Base-by-base conservation (phyloP, 768 basidiomycete species). In the Calocybe gangraenosa region DNA sequence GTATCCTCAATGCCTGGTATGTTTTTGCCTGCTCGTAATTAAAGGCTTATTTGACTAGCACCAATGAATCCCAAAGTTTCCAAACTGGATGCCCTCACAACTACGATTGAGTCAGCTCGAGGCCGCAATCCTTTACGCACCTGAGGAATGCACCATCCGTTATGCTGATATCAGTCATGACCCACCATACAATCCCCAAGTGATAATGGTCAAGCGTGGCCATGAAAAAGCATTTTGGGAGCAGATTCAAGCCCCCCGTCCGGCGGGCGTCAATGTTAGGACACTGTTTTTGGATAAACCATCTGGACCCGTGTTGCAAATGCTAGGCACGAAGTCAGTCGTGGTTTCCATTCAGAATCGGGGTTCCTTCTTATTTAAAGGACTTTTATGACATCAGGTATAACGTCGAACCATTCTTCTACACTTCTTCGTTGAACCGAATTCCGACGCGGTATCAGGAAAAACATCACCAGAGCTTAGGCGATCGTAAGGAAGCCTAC, bases 391-490 rank as follows among this genome's bases (percentile, higher is more conserved):
- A 72, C 20, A 69, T 18, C 20, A 75, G 79, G 55, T 79, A 75
- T 52, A 66, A 70, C 31, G 72, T 83, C 37, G 82, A 84, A 50
- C 82, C 82, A 0, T 84, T 82, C 57, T 84, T 79, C 61, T 84
- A 77, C 52, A 80, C 80, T 0, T 82, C 81, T 0, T 78, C 79
- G 9, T 51, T 81, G 2, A 81, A 78, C 49, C 81, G 80, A 79
- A 84, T 83, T 49, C 82, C 82, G 2, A 78, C 79, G 0, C 73
- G 80, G 42, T 84, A 76, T 42, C 75, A 80, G 49, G 81, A 82
- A 51, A 73, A 68, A 41, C 45, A 71, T 0, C 31, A 49, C 2
- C 54, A 55, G 13, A 59, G 62, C 5, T 23, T 62, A 35, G 72
- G 78, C 50, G 81, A 82, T 60, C 81, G 79, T 82, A 52, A 53